Evolutionary conservation across 1,139 yeast genomes (phyloP), one percentile per base, ranked within the genome.

Genomic region (Hyphopichia burtonii): DNA sequence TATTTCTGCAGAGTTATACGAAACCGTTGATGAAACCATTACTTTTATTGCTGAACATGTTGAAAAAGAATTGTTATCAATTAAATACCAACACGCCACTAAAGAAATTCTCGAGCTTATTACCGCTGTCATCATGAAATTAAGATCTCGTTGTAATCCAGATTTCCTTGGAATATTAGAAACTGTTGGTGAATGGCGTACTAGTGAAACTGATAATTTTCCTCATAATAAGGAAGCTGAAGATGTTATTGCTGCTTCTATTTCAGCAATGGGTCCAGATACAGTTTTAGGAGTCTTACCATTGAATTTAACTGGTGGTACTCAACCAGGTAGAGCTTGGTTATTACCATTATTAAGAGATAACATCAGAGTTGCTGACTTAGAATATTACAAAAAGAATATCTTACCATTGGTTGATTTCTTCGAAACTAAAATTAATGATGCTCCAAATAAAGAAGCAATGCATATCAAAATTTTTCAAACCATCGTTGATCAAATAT

Each of bases 341-440:
- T 59, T 93, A 53, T 75, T 93, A 48, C 99, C 99, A n/a, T 62
- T 94, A 31, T 76, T 93, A 47, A 84, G 98, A 65, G 97, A 91
- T 54, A 82, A 87, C 55, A 86, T 89, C 23, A 78, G 83, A 52
- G 78, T 80, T 56, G 85, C 97, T 1, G 74, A 77, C 43, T 70
- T 94, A 43, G 71, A 76, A 0, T 88, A 73, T 58, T 93, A 80
- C 65, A 75, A 78, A 46, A 61, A 65, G 19, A 73, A 81, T 33
- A 76, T 94, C 44, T 66, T 86, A 25, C 97, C 98, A 27, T 64
- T 83, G 37, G 79, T 80, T 37, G 79, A 78, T 31, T 69, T 78
- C 47, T 86, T 91, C 50, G 74, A 68, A 43, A 63, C 63, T 4
- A 78, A 77, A 49, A 66, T 80, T 37, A 55, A 54, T 2, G 59